A percentile compares a stretch with the other conserved stretches of the same genome.
Conservation (phyloP, 768 basidiomycete species). For the Omphalotus guepiniiformis region DNA sequence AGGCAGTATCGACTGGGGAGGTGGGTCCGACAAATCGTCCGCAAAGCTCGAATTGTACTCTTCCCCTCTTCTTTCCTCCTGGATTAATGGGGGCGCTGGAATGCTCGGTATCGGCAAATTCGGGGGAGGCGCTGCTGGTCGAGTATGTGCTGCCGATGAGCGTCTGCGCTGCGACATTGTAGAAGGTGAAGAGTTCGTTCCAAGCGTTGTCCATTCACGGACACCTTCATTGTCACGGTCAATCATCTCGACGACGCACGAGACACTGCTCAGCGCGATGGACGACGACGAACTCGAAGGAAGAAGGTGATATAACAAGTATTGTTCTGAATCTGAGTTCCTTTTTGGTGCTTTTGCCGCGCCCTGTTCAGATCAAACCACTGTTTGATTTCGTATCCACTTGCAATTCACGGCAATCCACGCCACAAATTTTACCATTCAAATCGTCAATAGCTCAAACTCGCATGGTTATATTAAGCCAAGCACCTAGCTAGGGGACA, state of each 20-base stretch:
- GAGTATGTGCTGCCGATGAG: conserved; percentile 58
- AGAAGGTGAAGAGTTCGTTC: no score
- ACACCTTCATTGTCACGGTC: background rate
- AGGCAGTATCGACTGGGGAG: conserved; percentile 49
- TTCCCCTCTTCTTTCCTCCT: background rate
- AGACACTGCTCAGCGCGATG: no score
- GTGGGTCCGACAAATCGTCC: conserved; percentile 55
- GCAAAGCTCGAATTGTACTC: background rate
- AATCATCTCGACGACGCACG: no score
- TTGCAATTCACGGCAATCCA: background rate
- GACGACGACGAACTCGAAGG: no score
- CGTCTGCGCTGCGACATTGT: conserved; percentile 55
- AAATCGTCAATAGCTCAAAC: background rate
- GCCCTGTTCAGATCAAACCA: background rate
- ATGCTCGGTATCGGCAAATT: conserved; percentile 70
- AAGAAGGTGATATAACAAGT: no score
- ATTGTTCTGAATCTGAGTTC: no score
- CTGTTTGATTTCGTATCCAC: background rate
- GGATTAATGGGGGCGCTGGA: conserved; percentile 31
- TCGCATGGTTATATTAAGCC: background rate
- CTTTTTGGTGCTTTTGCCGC: no score
- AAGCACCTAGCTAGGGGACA: no score
- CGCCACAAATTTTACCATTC: background rate
- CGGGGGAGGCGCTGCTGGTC: conserved; percentile 70
- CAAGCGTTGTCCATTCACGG: no score